Evolutionary conservation across 768 basidiomycete genomes (phyloP).

Genomic region (Panaeolus cyanescens): DNA sequence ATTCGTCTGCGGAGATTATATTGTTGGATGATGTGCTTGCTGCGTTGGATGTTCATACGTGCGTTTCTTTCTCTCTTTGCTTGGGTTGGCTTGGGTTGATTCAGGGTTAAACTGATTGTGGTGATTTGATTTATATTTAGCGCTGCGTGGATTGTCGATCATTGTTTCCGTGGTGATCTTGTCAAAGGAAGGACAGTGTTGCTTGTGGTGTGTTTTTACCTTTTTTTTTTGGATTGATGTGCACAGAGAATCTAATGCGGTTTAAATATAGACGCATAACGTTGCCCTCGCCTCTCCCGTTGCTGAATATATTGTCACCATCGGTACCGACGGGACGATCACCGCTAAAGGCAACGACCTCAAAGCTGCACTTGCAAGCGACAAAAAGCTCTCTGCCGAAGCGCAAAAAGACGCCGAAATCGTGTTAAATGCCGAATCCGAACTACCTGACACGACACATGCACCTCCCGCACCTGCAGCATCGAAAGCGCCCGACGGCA

Average conservation of each 20-base stretch:
- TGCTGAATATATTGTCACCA: constrained; percentile 54
- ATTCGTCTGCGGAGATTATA: constrained; percentile 53
- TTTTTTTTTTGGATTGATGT: neutral
- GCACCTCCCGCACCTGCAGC: constrained; percentile 12
- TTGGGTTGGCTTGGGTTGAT: neutral
- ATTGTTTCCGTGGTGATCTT: constrained; percentile 75
- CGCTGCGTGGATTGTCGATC: constrained; percentile 72
- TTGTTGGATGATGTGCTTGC: constrained; percentile 73
- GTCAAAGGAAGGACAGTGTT: constrained; percentile 74
- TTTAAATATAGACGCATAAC: constrained; percentile 36
- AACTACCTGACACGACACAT: no score
- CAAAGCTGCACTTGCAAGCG: constrained; percentile 42
- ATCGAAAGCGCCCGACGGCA: constrained; percentile 40
- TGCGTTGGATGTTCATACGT: constrained; percentile 49
- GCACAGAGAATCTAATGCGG: no score
- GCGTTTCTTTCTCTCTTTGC: neutral
- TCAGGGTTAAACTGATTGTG: neutral
- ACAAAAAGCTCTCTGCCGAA: constrained; percentile 31
- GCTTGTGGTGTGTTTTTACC: constrained; percentile 52
- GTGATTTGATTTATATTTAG: constrained; percentile 50
- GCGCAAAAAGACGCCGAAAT: constrained; percentile 25
- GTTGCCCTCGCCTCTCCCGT: constrained; percentile 51
- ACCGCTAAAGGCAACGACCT: constrained; percentile 44
- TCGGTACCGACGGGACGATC: constrained; percentile 53
- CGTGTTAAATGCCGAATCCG: constrained; percentile 16